A percentile compares a stretch with the other conserved stretches of the same genome.
Conservation (phyloP, 1,139 yeast genomes). For the Protomyces lactucae-debilis region DNA sequence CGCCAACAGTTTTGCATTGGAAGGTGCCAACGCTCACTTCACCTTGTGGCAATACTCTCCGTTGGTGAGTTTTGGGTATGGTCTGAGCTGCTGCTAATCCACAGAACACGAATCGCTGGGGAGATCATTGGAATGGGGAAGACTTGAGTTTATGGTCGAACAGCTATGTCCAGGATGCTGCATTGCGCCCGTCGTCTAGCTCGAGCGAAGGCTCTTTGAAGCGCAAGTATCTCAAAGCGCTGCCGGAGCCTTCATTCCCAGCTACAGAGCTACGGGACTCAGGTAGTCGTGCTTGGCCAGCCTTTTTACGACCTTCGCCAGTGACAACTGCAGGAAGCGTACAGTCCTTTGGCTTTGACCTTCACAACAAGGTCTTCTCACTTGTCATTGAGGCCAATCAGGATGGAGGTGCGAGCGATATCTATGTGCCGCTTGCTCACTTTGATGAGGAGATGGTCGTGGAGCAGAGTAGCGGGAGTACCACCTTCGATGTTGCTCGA, state of each 20-base stretch:
- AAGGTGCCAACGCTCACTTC: constrained; percentile 63
- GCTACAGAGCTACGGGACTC: background rate
- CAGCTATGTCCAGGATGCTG: constrained; percentile 47
- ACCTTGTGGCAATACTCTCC: constrained; percentile 84
- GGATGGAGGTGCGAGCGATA: constrained; percentile 46
- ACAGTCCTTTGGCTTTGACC: constrained; percentile 36
- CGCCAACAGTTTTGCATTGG: constrained; percentile 73
- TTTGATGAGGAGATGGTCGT: constrained; percentile 35
- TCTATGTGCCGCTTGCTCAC: constrained; percentile 69
- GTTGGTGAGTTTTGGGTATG: constrained; percentile 1
- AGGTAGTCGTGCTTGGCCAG: constrained; percentile 41
- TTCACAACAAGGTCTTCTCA: constrained; percentile 36
- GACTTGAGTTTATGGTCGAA: constrained; percentile 82
- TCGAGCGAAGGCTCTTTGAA: background rate
- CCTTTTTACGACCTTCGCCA: constrained; percentile 42
- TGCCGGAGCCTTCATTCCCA: background rate
- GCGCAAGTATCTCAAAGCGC: background rate
- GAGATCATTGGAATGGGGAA: constrained; percentile 90
- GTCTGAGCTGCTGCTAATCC: background rate
- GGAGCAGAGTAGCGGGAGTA: constrained; percentile 38
- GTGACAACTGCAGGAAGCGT: constrained; percentile 37
- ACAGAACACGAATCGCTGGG: constrained; percentile 68
- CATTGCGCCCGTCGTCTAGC: background rate
- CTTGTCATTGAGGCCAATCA: constrained; percentile 34
- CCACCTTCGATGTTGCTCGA: background rate